phyloP scores from a whole-genome alignment of 306 rosid species.

The Vicia villosa region DNA sequence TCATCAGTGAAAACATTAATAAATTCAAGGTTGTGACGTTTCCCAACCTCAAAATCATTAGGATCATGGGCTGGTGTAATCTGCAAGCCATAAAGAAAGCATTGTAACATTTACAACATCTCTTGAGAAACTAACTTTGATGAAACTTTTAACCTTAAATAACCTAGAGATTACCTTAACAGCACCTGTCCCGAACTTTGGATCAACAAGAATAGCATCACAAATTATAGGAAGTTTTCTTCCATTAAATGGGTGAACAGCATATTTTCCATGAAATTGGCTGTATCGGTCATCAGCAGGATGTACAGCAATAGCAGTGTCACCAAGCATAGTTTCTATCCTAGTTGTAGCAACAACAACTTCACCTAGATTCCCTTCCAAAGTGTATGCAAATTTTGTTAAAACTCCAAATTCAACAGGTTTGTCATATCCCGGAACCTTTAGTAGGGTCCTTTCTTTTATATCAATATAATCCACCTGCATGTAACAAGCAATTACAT shows the following conservation, averaged over 20 bases:
- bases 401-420: slow-evolving; percentile 87
- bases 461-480: slow-evolving; percentile 91
- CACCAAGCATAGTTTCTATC: slow-evolving; percentile 99
- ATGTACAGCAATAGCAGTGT: slow-evolving; percentile 90
- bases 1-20: slow-evolving; percentile 82
- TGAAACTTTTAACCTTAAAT: slow-evolving; percentile 3
- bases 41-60: slow-evolving; percentile 90
- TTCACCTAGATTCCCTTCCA: slow-evolving; percentile 82
- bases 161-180: slow-evolving; percentile 70
- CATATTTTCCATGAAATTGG: slow-evolving; percentile 81
- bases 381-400: slow-evolving; percentile 83
- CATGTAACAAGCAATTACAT: slow-evolving; percentile 34
- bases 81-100: slow-evolving; percentile 52
- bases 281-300: slow-evolving; percentile 72
- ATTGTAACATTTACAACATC: slow-evolving; percentile 21
- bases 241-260: slow-evolving; percentile 87
- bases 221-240: slow-evolving; percentile 79
- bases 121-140: slow-evolving; percentile 20
- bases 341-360: slow-evolving; percentile 93
- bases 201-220: slow-evolving; percentile 89
- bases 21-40: slow-evolving; percentile 79
- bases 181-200: slow-evolving; percentile 86
- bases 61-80: slow-evolving; percentile 99
- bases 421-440: slow-evolving; percentile 81
- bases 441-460: slow-evolving; percentile 64